A percentile compares a stretch with the other conserved stretches of the same genome.
Evolutionary conservation across 331 rosid genomes (phyloP).

Genomic region (Malus hybrid): DNA sequence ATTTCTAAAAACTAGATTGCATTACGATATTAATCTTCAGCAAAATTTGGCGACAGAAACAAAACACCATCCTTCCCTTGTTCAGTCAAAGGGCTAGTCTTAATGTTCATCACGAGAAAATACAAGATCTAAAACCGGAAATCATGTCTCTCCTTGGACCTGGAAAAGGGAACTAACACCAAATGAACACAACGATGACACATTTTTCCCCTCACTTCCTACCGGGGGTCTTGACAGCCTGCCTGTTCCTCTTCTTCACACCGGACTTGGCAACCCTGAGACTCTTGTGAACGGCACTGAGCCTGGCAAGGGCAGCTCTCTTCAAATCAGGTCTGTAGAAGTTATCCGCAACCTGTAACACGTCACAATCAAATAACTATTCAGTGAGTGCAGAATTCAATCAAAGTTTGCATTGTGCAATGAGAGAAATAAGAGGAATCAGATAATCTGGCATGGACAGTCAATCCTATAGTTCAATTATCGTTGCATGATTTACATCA

Average conservation of each 20-base stretch:
- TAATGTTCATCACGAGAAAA: neutral
- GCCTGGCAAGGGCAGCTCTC: slow-evolving; percentile 23
- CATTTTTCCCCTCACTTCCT: slow-evolving; percentile 17
- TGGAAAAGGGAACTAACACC: neutral
- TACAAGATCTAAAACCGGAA: neutral
- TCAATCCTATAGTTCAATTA: no score
- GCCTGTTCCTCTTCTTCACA: slow-evolving; percentile 32
- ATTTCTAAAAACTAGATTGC: neutral
- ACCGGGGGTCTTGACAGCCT: slow-evolving; percentile 11
- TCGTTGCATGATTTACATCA: no score
- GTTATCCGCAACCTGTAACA: slow-evolving; percentile 18
- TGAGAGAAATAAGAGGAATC: no score
- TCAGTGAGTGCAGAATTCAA: neutral
- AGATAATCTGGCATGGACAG: no score
- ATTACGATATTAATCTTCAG: neutral
- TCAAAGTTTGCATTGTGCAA: no score
- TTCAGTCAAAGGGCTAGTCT: neutral
- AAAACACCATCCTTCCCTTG: neutral
- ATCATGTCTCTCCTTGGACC: neutral
- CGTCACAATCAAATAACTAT: neutral
- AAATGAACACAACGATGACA: neutral
- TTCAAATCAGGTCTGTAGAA: slow-evolving; percentile 27
- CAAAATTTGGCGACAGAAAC: neutral
- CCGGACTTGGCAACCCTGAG: slow-evolving; percentile 25
- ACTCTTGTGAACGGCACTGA: slow-evolving; percentile 25